These are phyloP conservation scores for Tulasnella sp. DNA, from an alignment of 768 basidiomycete genomes.

Conservation along the genomic window DNA sequence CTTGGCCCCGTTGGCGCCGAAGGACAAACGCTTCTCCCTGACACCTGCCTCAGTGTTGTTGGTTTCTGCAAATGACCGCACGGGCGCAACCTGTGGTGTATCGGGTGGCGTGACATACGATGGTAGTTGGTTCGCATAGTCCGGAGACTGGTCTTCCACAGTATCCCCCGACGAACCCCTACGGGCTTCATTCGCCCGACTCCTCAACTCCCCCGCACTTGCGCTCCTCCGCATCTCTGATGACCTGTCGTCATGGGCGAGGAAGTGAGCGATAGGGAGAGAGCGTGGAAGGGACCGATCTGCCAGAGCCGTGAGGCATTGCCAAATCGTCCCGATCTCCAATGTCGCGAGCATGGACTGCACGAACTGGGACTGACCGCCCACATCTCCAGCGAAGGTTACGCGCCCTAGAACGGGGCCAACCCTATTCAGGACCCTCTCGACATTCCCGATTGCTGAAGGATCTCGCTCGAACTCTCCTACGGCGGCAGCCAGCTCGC, in stretches of 20 bases:
- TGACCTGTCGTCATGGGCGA: constrained; percentile 17
- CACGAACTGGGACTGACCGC: constrained; percentile 34
- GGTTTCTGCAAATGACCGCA: not conserved
- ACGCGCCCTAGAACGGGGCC: constrained; percentile 53
- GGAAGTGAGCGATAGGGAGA: constrained; percentile 19
- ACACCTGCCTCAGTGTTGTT: not conserved
- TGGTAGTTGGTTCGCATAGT: not conserved
- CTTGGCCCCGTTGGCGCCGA: too few relatives aligned
- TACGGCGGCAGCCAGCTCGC: constrained; percentile 49
- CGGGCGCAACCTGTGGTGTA: constrained; percentile 2
- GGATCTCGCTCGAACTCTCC: constrained; percentile 44
- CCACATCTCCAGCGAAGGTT: constrained; percentile 41
- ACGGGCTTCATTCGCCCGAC: not conserved
- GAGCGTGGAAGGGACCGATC: constrained; percentile 34
- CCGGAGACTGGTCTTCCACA: not conserved
- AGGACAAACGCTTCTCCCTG: too few relatives aligned
- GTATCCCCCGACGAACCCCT: not conserved
- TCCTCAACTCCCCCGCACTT: constrained; percentile 5
- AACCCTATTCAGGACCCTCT: constrained; percentile 45
- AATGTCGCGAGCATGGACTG: constrained; percentile 58
- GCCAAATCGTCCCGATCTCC: constrained; percentile 66
- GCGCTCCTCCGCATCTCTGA: not conserved
- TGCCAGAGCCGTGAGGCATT: constrained; percentile 56
- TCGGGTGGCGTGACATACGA: constrained; percentile 13
- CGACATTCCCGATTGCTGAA: constrained; percentile 36